Evolutionary conservation across 495 filamentous ascomycete species (phyloP), one percentile per base, ranked within the genome.

Genomic region (Hyaloscypha finlandica): DNA sequence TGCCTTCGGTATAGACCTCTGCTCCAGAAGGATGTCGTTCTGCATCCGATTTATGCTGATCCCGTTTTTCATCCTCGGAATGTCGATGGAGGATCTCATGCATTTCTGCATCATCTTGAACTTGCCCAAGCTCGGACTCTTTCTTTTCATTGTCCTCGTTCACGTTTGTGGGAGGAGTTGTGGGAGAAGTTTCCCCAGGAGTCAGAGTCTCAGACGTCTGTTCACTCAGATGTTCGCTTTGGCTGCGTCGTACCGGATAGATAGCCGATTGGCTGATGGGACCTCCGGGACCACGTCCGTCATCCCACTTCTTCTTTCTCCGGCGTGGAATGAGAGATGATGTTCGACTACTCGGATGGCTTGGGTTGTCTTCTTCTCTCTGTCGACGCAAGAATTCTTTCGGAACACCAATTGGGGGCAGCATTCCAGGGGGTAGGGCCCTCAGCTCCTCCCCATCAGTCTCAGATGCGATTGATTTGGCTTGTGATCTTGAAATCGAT

Each of bases 241-340:
- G 73, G 70, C 75, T 80, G 60, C 82, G 82, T 56, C 86, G 83
- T 59, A 86, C 83, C 52, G 95, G 95, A 68, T 84, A 84, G 71
- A 99, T 97, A 22, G 95, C 95, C 42, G 94, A 96, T 76, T 96
- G 88, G 64, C 85, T 91, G 66, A 99, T 91, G 6, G 93, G 95
- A 0, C 95, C 95, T 62, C 95, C 95, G 6, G 90, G 89, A 30
- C 91, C 89, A 69, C 85, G 88, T 1, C 88, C 90, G 59, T 74
- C 72, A 60, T 86, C 81, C 66, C 65, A 66, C 66, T 65, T 70
- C 78, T 86, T 92, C 63, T 83, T 89, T 64, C 89, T 83, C 19
- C 88, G 80, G 11, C 85, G 80, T 37, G 87, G 80, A 55, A 84
- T 83, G n/a, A 87, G 70, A 65, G 87, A 90, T 9, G 88, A 86